Conservation (phyloP, 1,284 basidiomycete species). For the Malassezia japonica region DNA sequence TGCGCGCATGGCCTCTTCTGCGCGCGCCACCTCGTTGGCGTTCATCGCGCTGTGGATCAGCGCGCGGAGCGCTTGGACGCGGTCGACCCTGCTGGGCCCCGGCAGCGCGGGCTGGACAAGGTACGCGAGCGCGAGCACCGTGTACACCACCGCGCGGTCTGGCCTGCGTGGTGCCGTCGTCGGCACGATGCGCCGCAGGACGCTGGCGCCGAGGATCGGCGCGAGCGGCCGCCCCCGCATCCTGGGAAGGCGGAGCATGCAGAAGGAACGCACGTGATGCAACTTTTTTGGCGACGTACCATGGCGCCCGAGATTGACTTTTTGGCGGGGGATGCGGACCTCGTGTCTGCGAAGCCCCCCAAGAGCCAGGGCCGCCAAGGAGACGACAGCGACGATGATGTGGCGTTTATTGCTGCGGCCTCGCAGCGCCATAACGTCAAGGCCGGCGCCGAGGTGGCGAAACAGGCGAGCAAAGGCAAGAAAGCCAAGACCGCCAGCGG, state of each 20-base stretch:
- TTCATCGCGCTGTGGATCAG: neutral
- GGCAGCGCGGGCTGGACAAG: neutral
- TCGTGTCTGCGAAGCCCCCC: neutral
- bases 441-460: slow-evolving; percentile 37
- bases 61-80: neutral
- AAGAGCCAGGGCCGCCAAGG: too few relatives aligned
- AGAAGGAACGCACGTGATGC: slow-evolving; percentile 5
- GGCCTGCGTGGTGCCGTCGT: neutral
- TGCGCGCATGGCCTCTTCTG: neutral
- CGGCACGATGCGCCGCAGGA: neutral
- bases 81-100: neutral
- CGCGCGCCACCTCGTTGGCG: neutral
- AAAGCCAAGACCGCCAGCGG: slow-evolving; percentile 32
- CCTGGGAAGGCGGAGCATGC: too few relatives aligned
- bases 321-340: slow-evolving; percentile 25
- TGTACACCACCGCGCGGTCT: neutral
- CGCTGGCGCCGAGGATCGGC: neutral
- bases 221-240: neutral
- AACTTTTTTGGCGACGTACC: slow-evolving; percentile 2
- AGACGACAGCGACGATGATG: slow-evolving; percentile 33
- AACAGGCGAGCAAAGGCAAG: slow-evolving; percentile 29
- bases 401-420: slow-evolving; percentile 39
- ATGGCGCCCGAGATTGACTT: slow-evolving; percentile 39
- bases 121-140: neutral
- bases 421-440: slow-evolving; percentile 43